phyloP scores from a whole-genome alignment of 495 filamentous ascomycete species.

The Penicillium canescens region DNA sequence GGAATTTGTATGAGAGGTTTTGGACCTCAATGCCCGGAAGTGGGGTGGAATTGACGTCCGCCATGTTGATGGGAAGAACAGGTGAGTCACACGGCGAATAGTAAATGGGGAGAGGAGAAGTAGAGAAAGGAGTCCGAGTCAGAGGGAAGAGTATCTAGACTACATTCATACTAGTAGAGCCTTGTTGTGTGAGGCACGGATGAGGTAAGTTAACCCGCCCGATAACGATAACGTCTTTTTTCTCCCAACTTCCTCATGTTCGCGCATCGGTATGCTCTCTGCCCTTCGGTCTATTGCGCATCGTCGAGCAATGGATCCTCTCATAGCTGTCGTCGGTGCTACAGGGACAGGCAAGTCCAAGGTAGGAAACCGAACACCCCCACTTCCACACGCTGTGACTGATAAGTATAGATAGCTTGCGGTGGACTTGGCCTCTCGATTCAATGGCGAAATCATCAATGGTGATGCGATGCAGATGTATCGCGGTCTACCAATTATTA shows the following conservation, averaged over 20 bases:
- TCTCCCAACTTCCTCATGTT: background rate
- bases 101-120: background rate
- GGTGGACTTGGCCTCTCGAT: conserved; percentile 78
- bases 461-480: conserved; percentile 99
- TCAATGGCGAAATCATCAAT: conserved; percentile 96
- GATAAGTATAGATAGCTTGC: conserved; percentile 70
- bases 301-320: conserved; percentile 48
- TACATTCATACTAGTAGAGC: background rate
- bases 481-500: conserved; percentile 86
- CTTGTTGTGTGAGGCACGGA: background rate
- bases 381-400: conserved; percentile 12
- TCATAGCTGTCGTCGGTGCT: conserved; percentile 85
- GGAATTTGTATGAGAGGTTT: conserved; percentile 85
- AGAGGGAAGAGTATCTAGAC: background rate
- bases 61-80: conserved; percentile 10
- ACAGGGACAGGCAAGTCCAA: conserved; percentile 99
- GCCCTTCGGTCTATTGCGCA: conserved; percentile 22
- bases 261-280: conserved; percentile 26
- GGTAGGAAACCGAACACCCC: conserved; percentile 48
- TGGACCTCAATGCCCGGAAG: conserved; percentile 65
- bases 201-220: conserved; percentile 27
- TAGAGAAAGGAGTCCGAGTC: conserved; percentile 4
- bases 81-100: background rate
- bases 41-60: conserved; percentile 6
- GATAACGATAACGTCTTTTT: conserved; percentile 13